Base-by-base conservation (phyloP, 805 yeast genomes). In the Blastobotrys chiropterorum region DNA sequence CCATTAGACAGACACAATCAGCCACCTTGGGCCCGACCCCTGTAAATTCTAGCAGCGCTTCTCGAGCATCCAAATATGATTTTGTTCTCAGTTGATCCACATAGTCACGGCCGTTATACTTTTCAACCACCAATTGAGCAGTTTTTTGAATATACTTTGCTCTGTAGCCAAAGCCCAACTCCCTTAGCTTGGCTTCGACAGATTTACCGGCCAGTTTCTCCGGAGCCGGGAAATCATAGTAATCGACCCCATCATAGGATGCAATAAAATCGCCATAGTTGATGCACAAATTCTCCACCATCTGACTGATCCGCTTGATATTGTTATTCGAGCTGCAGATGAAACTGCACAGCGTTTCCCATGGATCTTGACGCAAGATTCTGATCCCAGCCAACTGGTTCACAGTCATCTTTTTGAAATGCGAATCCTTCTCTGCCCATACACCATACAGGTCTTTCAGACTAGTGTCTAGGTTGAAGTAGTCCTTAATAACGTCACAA, bases 21-120 rank as follows among this genome's bases (percentile, higher is more conserved):
- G 99, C 97, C 1, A 94, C 98, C 69, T 94, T 94, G 0, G 98
- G 98, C 0, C 99, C 99, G 0, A 94, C 97, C 0, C 99, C 99
- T 2, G 78, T 73, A 59, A 86, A 84, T 55, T 78, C 74, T 56
- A 85, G 72, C 42, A 94, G 69, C 47, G 76, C 80, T 4, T 74
- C 72, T 55, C 82, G 85, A 1, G 83, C 82, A 3, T 72, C 76
- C 44, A 70, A 73, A 56, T 82, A 81, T 2, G 74, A 64, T 40
- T 69, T 63, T 1, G 66, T 56, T 7, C 90, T 69, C 55, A 84
- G 70, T 0, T 63, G 42, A 13, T 38, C 19, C 15, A 61, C 34
- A 45, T 44, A 53, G 3, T 69, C 22, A 74, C 59, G 16, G 54
- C 72, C 59, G n/a, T n/a, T n/a, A n/a, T n/a, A n/a, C 46, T 72